Base-by-base conservation (phyloP, 441 rosid species). In the Geranium incanum region DNA sequence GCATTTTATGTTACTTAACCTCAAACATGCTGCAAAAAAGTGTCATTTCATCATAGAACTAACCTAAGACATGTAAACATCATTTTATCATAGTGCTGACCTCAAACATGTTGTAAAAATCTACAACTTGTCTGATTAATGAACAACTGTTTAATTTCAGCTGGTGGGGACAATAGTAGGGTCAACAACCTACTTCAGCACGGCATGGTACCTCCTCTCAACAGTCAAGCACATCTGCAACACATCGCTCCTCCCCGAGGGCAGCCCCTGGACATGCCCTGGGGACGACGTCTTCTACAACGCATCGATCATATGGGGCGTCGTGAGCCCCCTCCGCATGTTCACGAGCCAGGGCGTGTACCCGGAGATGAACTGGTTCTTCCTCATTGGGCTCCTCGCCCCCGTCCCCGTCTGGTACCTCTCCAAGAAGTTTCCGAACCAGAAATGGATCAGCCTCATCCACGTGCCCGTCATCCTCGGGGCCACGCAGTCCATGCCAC, bases 131-230 rank as follows among this genome's bases (percentile, higher is more conserved):
- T 21, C 21, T 21, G 21, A 21, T 21, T 21, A 21, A 21, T 21
- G 21, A 21, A 21, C 21, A 21, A 21, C 21, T 21, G 21, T 21
- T 21, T 21, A 21, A 21, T 21, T 21, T 21, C 21, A 55, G 62
- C 7, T 55, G 62, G 62, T 55, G 6, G 62, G 62, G 19, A 55
- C 62, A n/a, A 15, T 55, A 4, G 62, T 55, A 13, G 62, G 62
- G 19, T 55, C 62, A 55, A 55, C 62, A 13, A 18, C 15, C 62
- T 55, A 55, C 62, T 55, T 55, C 62, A 55, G 62, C 62, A 55
- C 62, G 21, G 62, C 62, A 4, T 55, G 62, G 62, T 55, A 18
- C 19, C 62, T 55, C 5, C 62, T 55, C 19, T 55, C 62, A 15
- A 55, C 19, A n/a, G 62, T 55, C n/a, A 18, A 55, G 62, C 62